phyloP scores from a whole-genome alignment of 176 grass and related monocot genomes.

The Triticum timopheevii region DNA sequence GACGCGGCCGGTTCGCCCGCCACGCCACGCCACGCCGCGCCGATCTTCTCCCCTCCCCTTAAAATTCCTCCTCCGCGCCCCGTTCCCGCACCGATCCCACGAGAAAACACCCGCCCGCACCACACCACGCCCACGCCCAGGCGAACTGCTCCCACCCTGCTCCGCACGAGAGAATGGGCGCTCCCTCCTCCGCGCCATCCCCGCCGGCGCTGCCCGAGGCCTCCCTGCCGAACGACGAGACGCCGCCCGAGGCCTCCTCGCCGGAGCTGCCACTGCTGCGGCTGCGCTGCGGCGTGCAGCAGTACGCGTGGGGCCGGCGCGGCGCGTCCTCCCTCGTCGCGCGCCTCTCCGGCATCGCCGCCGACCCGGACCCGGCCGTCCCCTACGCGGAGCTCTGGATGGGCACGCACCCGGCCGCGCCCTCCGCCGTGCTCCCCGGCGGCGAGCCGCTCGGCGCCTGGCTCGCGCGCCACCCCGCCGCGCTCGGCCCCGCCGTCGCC shows the following conservation, averaged over 20 bases:
- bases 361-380: slow-evolving; percentile 12
- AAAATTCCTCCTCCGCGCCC: too few relatives aligned
- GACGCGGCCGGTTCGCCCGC: too few relatives aligned
- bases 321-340: slow-evolving; percentile 60
- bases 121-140: too few relatives aligned
- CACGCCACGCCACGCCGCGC: too few relatives aligned
- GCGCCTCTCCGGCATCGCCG: slow-evolving; percentile 35
- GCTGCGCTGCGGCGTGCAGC: slow-evolving; percentile 66
- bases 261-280: slow-evolving; percentile 16
- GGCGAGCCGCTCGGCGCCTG: slow-evolving; percentile 48
- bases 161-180: too few relatives aligned
- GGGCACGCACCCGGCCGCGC: slow-evolving; percentile 78
- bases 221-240: not conserved
- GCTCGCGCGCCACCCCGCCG: slow-evolving; percentile 54
- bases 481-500: slow-evolving; percentile 58
- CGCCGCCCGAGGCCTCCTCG: not conserved
- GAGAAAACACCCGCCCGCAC: too few relatives aligned
- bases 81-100: too few relatives aligned
- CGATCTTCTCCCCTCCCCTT: too few relatives aligned
- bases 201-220: too few relatives aligned
- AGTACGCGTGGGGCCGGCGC: slow-evolving; percentile 80
- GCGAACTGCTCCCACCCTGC: too few relatives aligned
- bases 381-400: slow-evolving; percentile 97
- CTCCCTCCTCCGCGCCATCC: too few relatives aligned
- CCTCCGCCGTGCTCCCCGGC: slow-evolving; percentile 44